Evolutionary conservation across 257 asterid species (phyloP), one percentile per base, ranked within the genome.

Genomic region (Ajuga chamaepitys): DNA sequence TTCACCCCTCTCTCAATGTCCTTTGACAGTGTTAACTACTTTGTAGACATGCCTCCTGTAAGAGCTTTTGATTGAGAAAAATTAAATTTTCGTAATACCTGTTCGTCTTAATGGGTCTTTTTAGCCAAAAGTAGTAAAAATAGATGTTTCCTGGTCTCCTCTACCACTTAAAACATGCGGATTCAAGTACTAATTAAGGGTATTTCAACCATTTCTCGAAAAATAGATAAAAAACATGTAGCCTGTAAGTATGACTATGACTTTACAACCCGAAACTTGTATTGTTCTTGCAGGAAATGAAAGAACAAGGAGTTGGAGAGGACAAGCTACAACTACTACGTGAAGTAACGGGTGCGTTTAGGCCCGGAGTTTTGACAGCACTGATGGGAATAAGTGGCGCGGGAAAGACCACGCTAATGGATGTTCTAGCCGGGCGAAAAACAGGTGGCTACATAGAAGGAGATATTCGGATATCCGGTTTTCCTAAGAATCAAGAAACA

Each of bases 321-420:
- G 83, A 82, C 44, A 88, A 52, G 62, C 86, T 88, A 4, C 89
- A 81, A 62, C 53, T 86, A 58, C 89, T 86, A 22, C 64, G 81
- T n/a, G 88, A 73, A 21, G 83, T 87, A 14, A 85, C 93, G 0
- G 81, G 95, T 13, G 82, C 93, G 1, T 87, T 87, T 60, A 76
- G 95, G 78, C 93, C 93, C 0, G 93, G 95, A 51, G 78, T 83
- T 69, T 54, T 87, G 67, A 87, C 90, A 22, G 95, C 90, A 13
- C 63, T 87, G 61, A 87, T 87, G 93, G 95, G 95, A 70, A 74
- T 83, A 45, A 87, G 93, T 37, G 95, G 93, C 53, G 90, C 90
- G 2, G 90, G 93, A 30, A 87, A 87, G 70, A 87, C 95, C 0
- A 87, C 92, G 4, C 70, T 87, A 13, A 85, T 87, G 92, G 95